Base-by-base conservation (phyloP, 2,329 filamentous ascomycete species). In the Blastomyces silverae region DNA sequence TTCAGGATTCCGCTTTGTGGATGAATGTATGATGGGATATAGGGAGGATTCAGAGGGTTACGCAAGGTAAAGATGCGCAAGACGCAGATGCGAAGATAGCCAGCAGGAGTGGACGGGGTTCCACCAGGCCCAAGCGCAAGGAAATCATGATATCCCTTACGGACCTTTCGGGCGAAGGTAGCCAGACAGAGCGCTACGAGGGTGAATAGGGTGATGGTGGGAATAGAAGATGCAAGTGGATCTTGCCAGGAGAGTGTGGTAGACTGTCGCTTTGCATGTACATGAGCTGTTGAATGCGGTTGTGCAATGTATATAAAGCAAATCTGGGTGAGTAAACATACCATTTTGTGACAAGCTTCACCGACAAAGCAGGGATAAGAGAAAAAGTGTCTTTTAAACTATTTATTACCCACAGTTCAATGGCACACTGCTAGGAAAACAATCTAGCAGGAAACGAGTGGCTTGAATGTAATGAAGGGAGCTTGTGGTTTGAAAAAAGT, bases 71-170 rank as follows among this genome's bases (percentile, higher is more conserved):
- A 87, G 58, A 92, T 77, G 13, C 88, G 85, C 60, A 93, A 84
- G 76, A 86, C 85, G 67, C 87, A 88, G 75, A 94, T 87, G 64
- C 85, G 84, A 34, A 91, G 77, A 75, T 93, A 95, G 68, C 90
- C 91, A 5, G 77, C 68, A 53, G 89, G 84, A 0, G 89, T 94
- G 2, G 87, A 83, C 0, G 91, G 90, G 0, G 89, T 93, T 65
- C 91, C 91, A 31, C 91, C 91, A 0, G 90, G 90, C 0, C 91
- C 91, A 25, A 95, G 85, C 50, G 84, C 84, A 68, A 93, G 79
- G 77, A 91, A 94, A 73, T 87, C 88, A 63, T 81, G 79, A 76
- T 91, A 94, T 66, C 72, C 73, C 65, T 69, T 69, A 55, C 67
- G 71, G 79, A 93, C 89, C 72, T 86, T 85, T 72, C 86, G 85